Evolutionary conservation across 805 yeast genomes (phyloP).

Genomic region (Wickerhamomyces pijperi): DNA sequence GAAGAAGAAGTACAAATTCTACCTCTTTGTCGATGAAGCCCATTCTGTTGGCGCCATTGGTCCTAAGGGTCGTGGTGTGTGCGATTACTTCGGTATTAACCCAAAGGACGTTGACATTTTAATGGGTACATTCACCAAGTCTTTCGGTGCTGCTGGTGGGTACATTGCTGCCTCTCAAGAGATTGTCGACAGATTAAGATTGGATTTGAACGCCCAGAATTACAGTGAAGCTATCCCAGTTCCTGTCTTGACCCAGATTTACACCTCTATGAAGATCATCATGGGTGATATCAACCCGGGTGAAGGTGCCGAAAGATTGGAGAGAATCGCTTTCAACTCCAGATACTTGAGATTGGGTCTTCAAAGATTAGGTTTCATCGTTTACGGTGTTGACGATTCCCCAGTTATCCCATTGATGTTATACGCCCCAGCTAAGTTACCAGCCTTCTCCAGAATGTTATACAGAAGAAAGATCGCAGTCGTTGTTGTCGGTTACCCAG

Average conservation of each 20-base stretch:
- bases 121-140: conserved; percentile 97
- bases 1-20: conserved; percentile 80
- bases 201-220: conserved; percentile 58
- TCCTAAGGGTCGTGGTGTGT: conserved; percentile 85
- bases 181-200: conserved; percentile 63
- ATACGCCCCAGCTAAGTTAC: conserved; percentile 90
- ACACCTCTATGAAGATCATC: conserved; percentile 67
- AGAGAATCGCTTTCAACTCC: conserved; percentile 92
- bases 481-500: conserved; percentile 96
- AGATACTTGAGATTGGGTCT: conserved; percentile 86
- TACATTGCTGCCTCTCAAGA: conserved; percentile 71
- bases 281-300: conserved; percentile 80
- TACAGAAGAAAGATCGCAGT: conserved; percentile 77
- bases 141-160: conserved; percentile 99
- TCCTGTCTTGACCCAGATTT: conserved; percentile 81
- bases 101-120: conserved; percentile 72
- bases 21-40: conserved; percentile 91
- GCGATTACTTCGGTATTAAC: conserved; percentile 80
- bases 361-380: conserved; percentile 86
- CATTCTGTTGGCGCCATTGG: conserved; percentile 99
- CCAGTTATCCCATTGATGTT: conserved; percentile 88
- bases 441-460: conserved; percentile 78
- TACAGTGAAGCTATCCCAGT: conserved; percentile 88
- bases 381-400: conserved; percentile 90
- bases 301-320: conserved; percentile 84